Evolutionary conservation across 1,284 basidiomycete genomes (phyloP).

Genomic region (Tylopilus sp.): DNA sequence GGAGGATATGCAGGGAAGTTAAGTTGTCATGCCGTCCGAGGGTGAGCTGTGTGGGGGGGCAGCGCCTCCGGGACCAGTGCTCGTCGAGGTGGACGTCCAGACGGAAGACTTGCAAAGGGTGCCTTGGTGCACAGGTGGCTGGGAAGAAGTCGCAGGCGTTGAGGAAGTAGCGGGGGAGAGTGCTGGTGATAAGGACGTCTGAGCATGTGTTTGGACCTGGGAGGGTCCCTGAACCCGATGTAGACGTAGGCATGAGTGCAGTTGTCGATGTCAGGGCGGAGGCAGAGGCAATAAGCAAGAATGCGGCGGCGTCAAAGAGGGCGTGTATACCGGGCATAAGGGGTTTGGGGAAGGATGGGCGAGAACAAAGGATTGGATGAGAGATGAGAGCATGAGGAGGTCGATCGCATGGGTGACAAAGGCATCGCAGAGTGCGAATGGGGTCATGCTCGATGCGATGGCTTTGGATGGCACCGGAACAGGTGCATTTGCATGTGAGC

Average conservation of each 20-base stretch:
- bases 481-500: conserved; percentile 21
- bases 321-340: conserved; percentile 59
- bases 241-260: conserved; percentile 29
- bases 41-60: conserved; percentile 37
- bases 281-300: conserved; percentile 34
- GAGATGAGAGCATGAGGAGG: conserved; percentile 56
- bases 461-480: conserved; percentile 33
- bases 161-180: conserved; percentile 60
- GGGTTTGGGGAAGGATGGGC: conserved; percentile 57
- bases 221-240: conserved; percentile 10
- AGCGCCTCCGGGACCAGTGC: background rate
- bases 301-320: conserved; percentile 58
- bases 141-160: conserved; percentile 63
- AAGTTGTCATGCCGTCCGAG: conserved; percentile 68
- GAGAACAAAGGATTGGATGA: conserved; percentile 59
- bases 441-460: conserved; percentile 49
- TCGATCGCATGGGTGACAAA: conserved; percentile 58
- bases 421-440: conserved; percentile 57
- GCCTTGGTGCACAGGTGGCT: conserved; percentile 46
- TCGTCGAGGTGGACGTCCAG: conserved; percentile 48
- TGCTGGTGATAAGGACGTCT: conserved; percentile 28
- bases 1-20: too few relatives aligned
- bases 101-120: conserved; percentile 60
- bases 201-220: conserved; percentile 15
- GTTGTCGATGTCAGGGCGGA: conserved; percentile 45